Percentiles rank a stretch among this genome's conserved stretches.
phyloP scores from a whole-genome alignment of 805 yeast genomes.

The Kazachstania kunashirensis region DNA sequence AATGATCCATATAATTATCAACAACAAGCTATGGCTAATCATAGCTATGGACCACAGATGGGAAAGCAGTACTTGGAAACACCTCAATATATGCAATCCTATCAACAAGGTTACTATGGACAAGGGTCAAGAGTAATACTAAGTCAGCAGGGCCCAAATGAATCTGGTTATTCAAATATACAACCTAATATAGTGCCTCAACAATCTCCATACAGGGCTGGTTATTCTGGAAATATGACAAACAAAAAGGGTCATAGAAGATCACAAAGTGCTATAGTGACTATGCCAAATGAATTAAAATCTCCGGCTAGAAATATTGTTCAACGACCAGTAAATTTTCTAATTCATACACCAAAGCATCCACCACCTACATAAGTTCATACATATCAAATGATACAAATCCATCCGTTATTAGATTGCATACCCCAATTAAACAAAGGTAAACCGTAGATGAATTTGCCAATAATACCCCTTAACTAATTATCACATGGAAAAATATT shows the following conservation, averaged over 20 bases:
- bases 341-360: slow-evolving; percentile 28
- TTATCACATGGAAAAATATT: too few species aligned
- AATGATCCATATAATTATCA: slow-evolving; percentile 1
- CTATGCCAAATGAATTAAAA: slow-evolving; percentile 6
- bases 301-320: slow-evolving; percentile 11
- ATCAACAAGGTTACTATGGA: background rate
- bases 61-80: slow-evolving; percentile 3
- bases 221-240: background rate
- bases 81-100: slow-evolving; percentile 1
- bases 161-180: background rate
- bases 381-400: too few species aligned
- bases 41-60: background rate
- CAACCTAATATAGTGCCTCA: background rate
- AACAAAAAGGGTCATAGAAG: slow-evolving; percentile 17
- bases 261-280: slow-evolving; percentile 21
- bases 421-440: too few species aligned
- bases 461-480: too few species aligned
- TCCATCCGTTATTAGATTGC: too few species aligned
- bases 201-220: slow-evolving; percentile 1
- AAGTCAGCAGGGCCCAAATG: background rate
- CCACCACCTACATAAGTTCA: slow-evolving; percentile 26
- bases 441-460: too few species aligned
- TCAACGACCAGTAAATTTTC: slow-evolving; percentile 23
- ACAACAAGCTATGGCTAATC: background rate
- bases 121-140: slow-evolving; percentile 1